These are phyloP conservation scores for Cryoendolithus antarcticus DNA, from an alignment of 2,329 filamentous ascomycete species.

Conservation along the genomic window DNA sequence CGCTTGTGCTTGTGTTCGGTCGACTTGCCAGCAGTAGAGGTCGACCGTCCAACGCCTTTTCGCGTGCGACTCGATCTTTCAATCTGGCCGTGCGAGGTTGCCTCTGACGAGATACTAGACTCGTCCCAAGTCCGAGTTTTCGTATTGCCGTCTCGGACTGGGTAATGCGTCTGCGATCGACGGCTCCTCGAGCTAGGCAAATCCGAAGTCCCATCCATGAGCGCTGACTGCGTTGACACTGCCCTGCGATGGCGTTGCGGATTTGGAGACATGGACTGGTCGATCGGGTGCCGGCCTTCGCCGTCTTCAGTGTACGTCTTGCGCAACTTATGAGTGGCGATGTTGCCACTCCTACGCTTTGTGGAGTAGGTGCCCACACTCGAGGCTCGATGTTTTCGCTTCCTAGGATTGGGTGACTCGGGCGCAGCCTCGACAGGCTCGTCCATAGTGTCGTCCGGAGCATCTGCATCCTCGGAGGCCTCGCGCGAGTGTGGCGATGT, in stretches of 20 bases:
- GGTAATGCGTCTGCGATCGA: constrained; percentile 40
- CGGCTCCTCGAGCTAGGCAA: constrained; percentile 14
- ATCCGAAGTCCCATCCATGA: constrained; percentile 38
- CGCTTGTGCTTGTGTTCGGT: constrained; percentile 61
- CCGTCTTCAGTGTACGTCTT: constrained; percentile 18
- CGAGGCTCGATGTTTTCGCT: constrained; percentile 25
- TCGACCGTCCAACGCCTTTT: constrained; percentile 33
- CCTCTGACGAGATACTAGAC: constrained; percentile 41
- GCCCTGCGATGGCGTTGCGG: constrained; percentile 49
- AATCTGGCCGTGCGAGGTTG: constrained; percentile 45
- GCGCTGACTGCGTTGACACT: constrained; percentile 49
- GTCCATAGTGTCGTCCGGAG: constrained; percentile 1
- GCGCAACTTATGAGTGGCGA: constrained; percentile 14
- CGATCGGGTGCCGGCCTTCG: constrained; percentile 8
- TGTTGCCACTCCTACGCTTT: constrained; percentile 20
- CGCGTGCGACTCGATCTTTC: constrained; percentile 48
- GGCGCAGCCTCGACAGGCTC: not conserved
- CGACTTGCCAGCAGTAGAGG: constrained; percentile 39
- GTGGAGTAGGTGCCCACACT: constrained; percentile 19
- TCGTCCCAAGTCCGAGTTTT: constrained; percentile 42
- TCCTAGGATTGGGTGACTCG: constrained; percentile 22
- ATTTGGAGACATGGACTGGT: constrained; percentile 49
- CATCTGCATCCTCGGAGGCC: constrained; percentile 17
- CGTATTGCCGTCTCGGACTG: constrained; percentile 19
- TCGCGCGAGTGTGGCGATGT: constrained; percentile 16